phyloP scores from a whole-genome alignment of 2,329 filamentous ascomycete species.

The Colletotrichum kahawae region DNA sequence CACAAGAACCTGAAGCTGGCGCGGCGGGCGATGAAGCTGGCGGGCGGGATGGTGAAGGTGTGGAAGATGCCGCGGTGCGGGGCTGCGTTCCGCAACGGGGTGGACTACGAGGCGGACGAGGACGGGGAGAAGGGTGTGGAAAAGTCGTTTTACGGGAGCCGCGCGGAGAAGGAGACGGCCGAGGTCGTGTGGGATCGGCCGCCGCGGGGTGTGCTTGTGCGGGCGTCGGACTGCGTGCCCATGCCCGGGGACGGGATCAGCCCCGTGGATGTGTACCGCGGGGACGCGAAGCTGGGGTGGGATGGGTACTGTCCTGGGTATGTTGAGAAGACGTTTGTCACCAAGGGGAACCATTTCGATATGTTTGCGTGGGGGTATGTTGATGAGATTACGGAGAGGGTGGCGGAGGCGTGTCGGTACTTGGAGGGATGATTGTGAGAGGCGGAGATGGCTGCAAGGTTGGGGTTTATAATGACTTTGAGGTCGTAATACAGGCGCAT shows the following conservation, averaged over 20 bases:
- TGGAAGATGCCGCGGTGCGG: slow-evolving; percentile 46
- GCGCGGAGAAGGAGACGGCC: slow-evolving; percentile 10
- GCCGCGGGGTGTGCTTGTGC: slow-evolving; percentile 50
- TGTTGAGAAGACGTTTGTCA: slow-evolving; percentile 49
- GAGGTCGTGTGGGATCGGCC: slow-evolving; percentile 27
- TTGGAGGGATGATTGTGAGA: not conserved
- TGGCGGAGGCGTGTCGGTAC: slow-evolving; percentile 30
- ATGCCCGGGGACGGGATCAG: slow-evolving; percentile 30
- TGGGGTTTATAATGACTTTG: not conserved
- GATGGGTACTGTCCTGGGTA: slow-evolving; percentile 48
- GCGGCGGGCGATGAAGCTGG: slow-evolving; percentile 46
- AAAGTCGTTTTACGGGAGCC: not conserved
- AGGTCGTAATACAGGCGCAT: not conserved
- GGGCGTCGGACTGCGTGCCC: slow-evolving; percentile 46
- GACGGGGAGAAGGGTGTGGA: not conserved
- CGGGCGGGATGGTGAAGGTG: slow-evolving; percentile 40
- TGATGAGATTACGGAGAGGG: slow-evolving; percentile 27
- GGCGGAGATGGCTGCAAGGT: not conserved
- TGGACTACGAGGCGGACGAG: not conserved
- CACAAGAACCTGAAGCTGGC: slow-evolving; percentile 38
- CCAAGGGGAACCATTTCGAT: slow-evolving; percentile 58
- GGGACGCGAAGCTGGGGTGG: slow-evolving; percentile 53
- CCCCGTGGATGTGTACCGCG: slow-evolving; percentile 49
- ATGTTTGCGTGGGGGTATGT: slow-evolving; percentile 41
- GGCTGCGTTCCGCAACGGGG: not conserved